phyloP scores from a whole-genome alignment of 441 rosid genomes.

The Capsella rubella region DNA sequence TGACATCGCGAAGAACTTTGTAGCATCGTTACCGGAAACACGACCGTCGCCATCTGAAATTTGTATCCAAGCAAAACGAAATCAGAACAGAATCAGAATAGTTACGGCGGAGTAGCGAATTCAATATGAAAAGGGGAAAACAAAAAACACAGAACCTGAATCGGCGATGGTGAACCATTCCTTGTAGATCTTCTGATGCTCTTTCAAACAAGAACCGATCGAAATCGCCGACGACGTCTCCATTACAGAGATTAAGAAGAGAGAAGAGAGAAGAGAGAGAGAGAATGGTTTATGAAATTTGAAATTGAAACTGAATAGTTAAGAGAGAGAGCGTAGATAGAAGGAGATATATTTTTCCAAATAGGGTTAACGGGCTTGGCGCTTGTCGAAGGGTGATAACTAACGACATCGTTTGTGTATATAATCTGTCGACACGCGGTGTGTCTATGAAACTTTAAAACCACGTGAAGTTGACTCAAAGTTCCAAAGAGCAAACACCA shows the following conservation, averaged over 20 bases:
- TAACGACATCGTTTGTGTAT: neutral
- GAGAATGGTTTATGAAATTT: constrained; percentile 34
- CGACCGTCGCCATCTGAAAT: constrained; percentile 78
- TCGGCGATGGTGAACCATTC: constrained; percentile 86
- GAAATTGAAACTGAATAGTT: constrained; percentile 35
- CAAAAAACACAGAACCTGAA: constrained; percentile 52
- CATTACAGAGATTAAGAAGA: constrained; percentile 44
- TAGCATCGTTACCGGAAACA: constrained; percentile 77
- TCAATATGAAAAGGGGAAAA: neutral
- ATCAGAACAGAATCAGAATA: neutral
- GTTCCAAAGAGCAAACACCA: too few species aligned
- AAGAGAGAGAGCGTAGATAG: neutral
- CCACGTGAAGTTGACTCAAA: neutral
- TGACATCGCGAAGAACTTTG: constrained; percentile 74
- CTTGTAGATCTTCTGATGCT: constrained; percentile 71
- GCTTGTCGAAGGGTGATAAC: constrained; percentile 17
- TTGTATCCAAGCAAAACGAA: neutral
- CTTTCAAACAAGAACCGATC: constrained; percentile 59
- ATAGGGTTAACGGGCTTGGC: constrained; percentile 41
- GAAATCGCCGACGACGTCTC: constrained; percentile 53
- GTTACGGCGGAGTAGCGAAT: neutral
- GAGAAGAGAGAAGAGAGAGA: constrained; percentile 16
- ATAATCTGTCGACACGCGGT: constrained; percentile 13
- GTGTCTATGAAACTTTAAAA: neutral
- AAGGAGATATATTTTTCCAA: neutral